Evolutionary conservation across 108 stramenopile species (phyloP).

Genomic region (Fragilaria radians): DNA sequence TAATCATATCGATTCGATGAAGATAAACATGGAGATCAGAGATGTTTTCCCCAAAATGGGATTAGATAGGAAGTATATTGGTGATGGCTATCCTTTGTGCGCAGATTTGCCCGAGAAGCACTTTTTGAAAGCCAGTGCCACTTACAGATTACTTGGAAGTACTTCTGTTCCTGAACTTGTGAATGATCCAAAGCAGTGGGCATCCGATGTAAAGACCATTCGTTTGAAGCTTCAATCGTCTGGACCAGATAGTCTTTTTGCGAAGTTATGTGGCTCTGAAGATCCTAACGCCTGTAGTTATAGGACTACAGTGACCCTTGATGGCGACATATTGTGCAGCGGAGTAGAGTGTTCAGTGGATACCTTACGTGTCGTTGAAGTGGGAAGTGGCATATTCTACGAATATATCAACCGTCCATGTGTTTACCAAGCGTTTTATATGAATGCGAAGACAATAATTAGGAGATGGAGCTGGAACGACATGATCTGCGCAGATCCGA

Average conservation of each 20-base stretch:
- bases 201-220: constrained; percentile 4
- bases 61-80: too few species aligned
- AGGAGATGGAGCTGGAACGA: too few species aligned
- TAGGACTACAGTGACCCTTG: constrained; percentile 24
- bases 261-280: constrained; percentile 30
- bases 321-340: constrained; percentile 26
- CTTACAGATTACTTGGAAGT: too few species aligned
- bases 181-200: too few species aligned
- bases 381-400: constrained; percentile 33
- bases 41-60: constrained; percentile 49
- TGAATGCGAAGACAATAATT: constrained; percentile 20
- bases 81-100: too few species aligned
- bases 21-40: constrained; percentile 1
- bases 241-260: background rate
- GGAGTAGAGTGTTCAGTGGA: constrained; percentile 50
- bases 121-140: constrained; percentile 43
- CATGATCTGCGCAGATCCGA: constrained; percentile 32
- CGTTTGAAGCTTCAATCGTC: constrained; percentile 7
- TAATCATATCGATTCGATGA: background rate
- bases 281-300: constrained; percentile 23
- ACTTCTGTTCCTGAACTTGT: too few species aligned
- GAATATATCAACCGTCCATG: constrained; percentile 57
- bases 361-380: constrained; percentile 40
- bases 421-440: constrained; percentile 51
- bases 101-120: constrained; percentile 27